Evolutionary conservation across 805 yeast genomes (phyloP).

Genomic region (Starmerella stellata): DNA sequence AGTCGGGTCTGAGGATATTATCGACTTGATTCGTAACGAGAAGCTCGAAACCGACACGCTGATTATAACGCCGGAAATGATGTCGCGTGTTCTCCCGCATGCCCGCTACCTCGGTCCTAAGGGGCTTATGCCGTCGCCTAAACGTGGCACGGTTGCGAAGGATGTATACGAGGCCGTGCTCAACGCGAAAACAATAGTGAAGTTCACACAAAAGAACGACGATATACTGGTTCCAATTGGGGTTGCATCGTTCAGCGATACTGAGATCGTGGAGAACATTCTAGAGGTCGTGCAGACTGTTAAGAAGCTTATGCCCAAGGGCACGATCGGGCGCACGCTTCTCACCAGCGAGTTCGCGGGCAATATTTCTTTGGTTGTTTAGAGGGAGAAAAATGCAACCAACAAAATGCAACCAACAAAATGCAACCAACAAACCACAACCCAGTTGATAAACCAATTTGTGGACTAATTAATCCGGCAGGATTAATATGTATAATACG

Average conservation of each 20-base stretch:
- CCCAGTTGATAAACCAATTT: no score
- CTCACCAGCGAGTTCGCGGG: conserved; percentile 65
- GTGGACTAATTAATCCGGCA: no score
- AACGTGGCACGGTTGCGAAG: conserved; percentile 71
- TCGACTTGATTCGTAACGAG: conserved; percentile 33
- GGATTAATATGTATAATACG: no score
- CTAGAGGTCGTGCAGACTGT: conserved; percentile 48
- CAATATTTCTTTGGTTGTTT: conserved; percentile 43
- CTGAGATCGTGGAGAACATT: conserved; percentile 54
- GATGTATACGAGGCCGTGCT: conserved; percentile 38
- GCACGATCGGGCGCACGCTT: conserved; percentile 51
- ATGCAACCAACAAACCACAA: no score
- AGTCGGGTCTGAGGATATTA: conserved; percentile 57
- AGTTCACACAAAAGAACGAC: conserved; percentile 57
- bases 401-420: no score
- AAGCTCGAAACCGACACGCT: conserved; percentile 34
- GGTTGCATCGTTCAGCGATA: conserved; percentile 57
- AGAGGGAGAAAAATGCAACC: conserved; percentile 1
- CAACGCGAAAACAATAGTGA: conserved; percentile 45
- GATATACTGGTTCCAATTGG: conserved; percentile 54
- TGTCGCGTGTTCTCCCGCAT: conserved; percentile 38
- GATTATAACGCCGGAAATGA: conserved; percentile 71
- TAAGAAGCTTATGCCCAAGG: conserved; percentile 26
- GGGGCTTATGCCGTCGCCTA: conserved; percentile 73
- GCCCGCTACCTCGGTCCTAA: conserved; percentile 77